Percentiles rank a stretch among this genome's conserved stretches.
phyloP scores from a whole-genome alignment of 2,329 filamentous ascomycete genomes.

The Cladosporium sp. region DNA sequence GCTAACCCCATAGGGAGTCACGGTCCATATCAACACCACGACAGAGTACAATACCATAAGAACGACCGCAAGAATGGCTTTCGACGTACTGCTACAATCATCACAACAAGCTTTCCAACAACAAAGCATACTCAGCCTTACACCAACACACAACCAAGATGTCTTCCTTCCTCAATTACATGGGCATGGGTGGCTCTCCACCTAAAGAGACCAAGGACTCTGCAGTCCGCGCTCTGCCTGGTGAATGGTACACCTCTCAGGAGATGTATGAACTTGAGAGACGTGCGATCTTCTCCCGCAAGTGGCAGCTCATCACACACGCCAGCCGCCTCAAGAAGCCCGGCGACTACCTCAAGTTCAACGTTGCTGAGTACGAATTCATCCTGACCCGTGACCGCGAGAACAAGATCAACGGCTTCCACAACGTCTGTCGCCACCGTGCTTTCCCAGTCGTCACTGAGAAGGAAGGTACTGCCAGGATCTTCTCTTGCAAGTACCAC shows the following conservation, averaged over 20 bases:
- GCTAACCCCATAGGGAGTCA: slow-evolving; percentile 12
- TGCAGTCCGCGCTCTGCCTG: slow-evolving; percentile 44
- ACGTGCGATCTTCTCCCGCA: slow-evolving; percentile 54
- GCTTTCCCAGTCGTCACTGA: slow-evolving; percentile 56
- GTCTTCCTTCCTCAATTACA: slow-evolving; percentile 26
- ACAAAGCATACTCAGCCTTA: slow-evolving; percentile 3
- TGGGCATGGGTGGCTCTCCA: slow-evolving; percentile 33
- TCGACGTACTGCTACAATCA: background rate
- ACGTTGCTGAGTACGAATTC: slow-evolving; percentile 54
- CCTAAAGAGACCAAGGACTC: slow-evolving; percentile 23
- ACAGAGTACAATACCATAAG: slow-evolving; percentile 7
- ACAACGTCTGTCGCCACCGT: slow-evolving; percentile 60
- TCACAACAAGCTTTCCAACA: background rate
- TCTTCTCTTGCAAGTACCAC: slow-evolving; percentile 59
- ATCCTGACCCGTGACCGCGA: slow-evolving; percentile 49
- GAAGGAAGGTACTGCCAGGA: slow-evolving; percentile 47
- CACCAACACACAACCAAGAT: slow-evolving; percentile 2
- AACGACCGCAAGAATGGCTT: background rate
- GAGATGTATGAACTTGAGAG: slow-evolving; percentile 56
- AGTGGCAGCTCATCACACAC: slow-evolving; percentile 55
- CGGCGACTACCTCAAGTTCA: slow-evolving; percentile 56
- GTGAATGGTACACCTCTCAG: slow-evolving; percentile 50
- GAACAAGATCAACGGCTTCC: slow-evolving; percentile 55
- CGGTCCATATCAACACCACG: slow-evolving; percentile 9
- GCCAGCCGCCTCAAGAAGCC: slow-evolving; percentile 46